Conservation (phyloP, 148 eudicot species). For the Fagopyrum tataricum region DNA sequence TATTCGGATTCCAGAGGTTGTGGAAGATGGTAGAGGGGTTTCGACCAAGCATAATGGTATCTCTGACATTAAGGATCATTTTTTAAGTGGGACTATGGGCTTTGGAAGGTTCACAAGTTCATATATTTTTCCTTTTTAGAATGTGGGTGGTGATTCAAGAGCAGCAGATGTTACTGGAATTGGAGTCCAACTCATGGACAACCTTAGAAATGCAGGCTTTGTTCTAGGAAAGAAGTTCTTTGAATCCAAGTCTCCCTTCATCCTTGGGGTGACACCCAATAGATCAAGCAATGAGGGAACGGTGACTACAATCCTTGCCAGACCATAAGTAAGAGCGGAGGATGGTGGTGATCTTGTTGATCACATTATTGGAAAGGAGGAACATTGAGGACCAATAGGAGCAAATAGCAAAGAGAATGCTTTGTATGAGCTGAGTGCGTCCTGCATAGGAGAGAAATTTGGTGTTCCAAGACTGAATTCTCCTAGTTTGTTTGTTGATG, state of each 20-base stretch:
- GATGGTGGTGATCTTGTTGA: background rate
- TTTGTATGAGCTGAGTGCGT: background rate
- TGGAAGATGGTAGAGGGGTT: no score
- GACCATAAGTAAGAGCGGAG: background rate
- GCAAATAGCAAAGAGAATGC: background rate
- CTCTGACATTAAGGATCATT: no score
- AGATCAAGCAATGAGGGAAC: background rate
- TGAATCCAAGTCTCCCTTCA: background rate
- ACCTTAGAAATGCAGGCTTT: background rate
- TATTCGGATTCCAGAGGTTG: no score
- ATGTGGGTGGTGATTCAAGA: background rate
- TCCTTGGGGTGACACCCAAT: background rate
- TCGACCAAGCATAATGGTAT: no score
- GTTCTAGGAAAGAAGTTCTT: background rate
- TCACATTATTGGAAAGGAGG: background rate
- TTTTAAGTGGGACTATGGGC: background rate
- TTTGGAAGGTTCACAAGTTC: no score
- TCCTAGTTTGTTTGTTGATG: background rate
- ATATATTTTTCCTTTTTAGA: background rate
- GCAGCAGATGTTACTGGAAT: background rate
- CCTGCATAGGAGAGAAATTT: background rate
- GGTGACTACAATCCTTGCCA: background rate
- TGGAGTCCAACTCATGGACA: background rate
- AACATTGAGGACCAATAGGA: background rate
- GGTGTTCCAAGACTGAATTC: background rate